Conservation (phyloP, 352 stramenopile genomes). For the Pythium rishiriense region DNA sequence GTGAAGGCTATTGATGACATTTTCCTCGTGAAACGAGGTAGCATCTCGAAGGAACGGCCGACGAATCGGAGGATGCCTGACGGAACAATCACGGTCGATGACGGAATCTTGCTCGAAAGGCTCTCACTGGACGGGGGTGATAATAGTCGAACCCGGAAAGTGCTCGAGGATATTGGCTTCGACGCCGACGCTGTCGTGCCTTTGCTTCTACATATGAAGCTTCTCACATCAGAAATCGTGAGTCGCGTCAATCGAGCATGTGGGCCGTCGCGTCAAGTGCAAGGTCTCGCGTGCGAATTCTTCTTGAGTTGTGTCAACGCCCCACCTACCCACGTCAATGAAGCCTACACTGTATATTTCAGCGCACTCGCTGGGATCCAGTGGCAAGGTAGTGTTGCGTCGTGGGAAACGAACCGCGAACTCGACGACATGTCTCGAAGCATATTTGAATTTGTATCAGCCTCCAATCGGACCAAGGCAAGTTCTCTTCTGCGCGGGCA, state of each 20-base stretch:
- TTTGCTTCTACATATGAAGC: slow-evolving; percentile 56
- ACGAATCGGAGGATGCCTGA: neutral
- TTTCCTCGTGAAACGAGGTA: slow-evolving; percentile 4
- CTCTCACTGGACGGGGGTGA: slow-evolving; percentile 16
- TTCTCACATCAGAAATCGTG: slow-evolving; percentile 53
- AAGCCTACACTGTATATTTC: slow-evolving; percentile 23
- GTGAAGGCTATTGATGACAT: slow-evolving; percentile 9
- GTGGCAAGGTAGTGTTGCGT: slow-evolving; percentile 37
- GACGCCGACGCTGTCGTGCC: slow-evolving; percentile 44
- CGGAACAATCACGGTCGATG: neutral
- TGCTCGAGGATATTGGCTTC: slow-evolving; percentile 34
- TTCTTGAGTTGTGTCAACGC: slow-evolving; percentile 35
- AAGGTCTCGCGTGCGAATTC: slow-evolving; percentile 47
- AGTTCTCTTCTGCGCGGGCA: neutral
- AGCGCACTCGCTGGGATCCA: slow-evolving; percentile 46
- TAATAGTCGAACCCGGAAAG: neutral
- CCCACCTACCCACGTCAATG: neutral
- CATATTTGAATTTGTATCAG: slow-evolving; percentile 27
- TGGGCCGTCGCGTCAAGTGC: slow-evolving; percentile 33
- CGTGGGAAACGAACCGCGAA: slow-evolving; percentile 41
- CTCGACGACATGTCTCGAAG: slow-evolving; percentile 42
- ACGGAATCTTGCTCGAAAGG: neutral
- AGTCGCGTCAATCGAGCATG: slow-evolving; percentile 46
- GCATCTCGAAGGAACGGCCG: neutral
- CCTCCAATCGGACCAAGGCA: too few relatives aligned